Percentiles rank a stretch among this genome's conserved stretches.
These are phyloP conservation scores for Buddleja alternifolia DNA, from an alignment of 257 asterid species.

Conservation along the genomic window DNA sequence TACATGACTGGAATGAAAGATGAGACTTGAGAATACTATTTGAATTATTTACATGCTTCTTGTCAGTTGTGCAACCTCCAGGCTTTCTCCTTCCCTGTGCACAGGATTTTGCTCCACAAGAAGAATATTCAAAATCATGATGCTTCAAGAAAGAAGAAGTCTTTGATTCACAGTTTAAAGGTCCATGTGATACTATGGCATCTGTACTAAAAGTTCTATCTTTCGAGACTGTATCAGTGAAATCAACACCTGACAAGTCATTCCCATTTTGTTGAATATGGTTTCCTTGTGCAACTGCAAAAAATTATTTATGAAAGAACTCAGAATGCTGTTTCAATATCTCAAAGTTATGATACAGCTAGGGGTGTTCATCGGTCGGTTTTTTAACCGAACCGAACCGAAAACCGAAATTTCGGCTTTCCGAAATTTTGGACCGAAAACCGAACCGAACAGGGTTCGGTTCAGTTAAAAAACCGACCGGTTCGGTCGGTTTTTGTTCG, in stretches of 20 bases:
- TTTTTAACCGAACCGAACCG: too few relatives aligned
- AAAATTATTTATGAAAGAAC: constrained; percentile 14
- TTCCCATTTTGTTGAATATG: constrained; percentile 27
- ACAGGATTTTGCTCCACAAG: constrained; percentile 37
- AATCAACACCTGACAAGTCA: constrained; percentile 39
- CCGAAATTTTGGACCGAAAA: too few relatives aligned
- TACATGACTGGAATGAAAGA: constrained; percentile 31
- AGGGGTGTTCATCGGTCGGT: too few relatives aligned
- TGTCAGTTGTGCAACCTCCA: constrained; percentile 35
- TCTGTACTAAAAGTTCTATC: constrained; percentile 26
- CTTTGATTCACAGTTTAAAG: constrained; percentile 30
- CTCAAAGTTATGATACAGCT: too few relatives aligned
- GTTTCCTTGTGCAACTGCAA: constrained; percentile 52
- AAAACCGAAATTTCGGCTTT: too few relatives aligned
- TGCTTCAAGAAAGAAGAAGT: constrained; percentile 20
- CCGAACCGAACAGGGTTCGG: too few relatives aligned
- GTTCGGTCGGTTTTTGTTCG: too few relatives aligned
- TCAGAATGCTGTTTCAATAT: constrained; percentile 10
- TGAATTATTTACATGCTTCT: constrained; percentile 36
- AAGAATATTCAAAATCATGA: constrained; percentile 29
- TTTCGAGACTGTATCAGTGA: constrained; percentile 35
- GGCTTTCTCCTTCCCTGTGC: constrained; percentile 31
- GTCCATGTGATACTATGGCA: constrained; percentile 30
- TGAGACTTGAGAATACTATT: constrained; percentile 7
- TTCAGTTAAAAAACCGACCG: too few relatives aligned